Conservation (phyloP, 2,329 filamentous ascomycete genomes). For the Didymella sp. region DNA sequence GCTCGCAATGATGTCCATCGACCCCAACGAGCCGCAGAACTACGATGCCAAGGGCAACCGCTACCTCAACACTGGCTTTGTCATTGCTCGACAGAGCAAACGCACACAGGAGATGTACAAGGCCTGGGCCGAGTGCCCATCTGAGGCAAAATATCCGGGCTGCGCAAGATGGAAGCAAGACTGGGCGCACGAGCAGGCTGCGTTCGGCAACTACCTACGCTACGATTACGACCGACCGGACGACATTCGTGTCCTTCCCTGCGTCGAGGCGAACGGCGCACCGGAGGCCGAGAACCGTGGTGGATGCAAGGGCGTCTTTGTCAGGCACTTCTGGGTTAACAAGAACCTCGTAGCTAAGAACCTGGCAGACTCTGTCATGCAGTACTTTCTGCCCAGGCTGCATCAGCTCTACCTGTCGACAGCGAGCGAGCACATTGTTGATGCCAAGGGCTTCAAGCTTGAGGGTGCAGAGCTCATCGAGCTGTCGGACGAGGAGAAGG, state of each 20-base stretch:
- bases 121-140: conserved; percentile 49
- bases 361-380: conserved; percentile 47
- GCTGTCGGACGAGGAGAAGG: conserved; percentile 43
- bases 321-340: conserved; percentile 51
- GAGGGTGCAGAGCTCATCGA: conserved; percentile 45
- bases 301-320: conserved; percentile 49
- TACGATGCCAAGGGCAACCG: conserved; percentile 52
- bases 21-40: conserved; percentile 54
- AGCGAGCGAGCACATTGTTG: conserved; percentile 40
- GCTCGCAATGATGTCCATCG: conserved; percentile 56
- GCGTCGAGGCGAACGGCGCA: conserved; percentile 49
- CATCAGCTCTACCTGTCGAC: conserved; percentile 44
- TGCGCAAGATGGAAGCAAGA: conserved; percentile 47
- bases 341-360: conserved; percentile 44
- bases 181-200: conserved; percentile 50
- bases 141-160: conserved; percentile 43
- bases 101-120: conserved; percentile 50
- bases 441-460: conserved; percentile 45
- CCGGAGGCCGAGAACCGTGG: conserved; percentile 44
- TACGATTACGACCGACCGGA: conserved; percentile 49
- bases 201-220: conserved; percentile 50
- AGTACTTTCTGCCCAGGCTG: conserved; percentile 46
- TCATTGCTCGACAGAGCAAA: conserved; percentile 52
- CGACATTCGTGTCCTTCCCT: conserved; percentile 48
- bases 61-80: conserved; percentile 55